Base-by-base conservation (phyloP, 2,329 filamentous ascomycete genomes). In the Apiospora hydei region DNA sequence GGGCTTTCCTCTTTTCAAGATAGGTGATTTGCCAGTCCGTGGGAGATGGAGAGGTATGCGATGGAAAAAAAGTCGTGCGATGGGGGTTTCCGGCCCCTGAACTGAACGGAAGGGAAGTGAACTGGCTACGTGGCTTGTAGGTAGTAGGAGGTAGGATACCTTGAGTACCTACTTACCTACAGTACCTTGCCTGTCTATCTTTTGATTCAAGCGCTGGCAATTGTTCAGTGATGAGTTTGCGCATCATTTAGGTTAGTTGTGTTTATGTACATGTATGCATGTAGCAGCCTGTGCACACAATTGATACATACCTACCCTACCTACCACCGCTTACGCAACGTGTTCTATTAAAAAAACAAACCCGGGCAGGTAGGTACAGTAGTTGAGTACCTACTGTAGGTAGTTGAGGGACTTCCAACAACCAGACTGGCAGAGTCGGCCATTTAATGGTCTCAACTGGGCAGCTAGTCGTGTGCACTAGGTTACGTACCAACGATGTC, bases 401-500 rank as follows among this genome's bases (percentile, higher is more conserved):
- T 57, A 34, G 51, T 30, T 18, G 26, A 53, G 4, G 14, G 51
- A 16, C 14, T 30, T 57, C 14, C 26, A 16, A 18, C 51, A 26
- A 34, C 3, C 6, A 3, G 3, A 18, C 16, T 26, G 53, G 16
- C 14, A 18, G 14, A 10, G 16, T 61, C 7, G 30, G 18, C 30
- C 18, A 10, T n/a, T n/a, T n/a, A n/a, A n/a, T 34, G 16, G 26
- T 61, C 53, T 61, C 53, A 61, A 61, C 53, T 10, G 30, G 53
- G 53, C 53, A 61, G 30, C 53, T 61, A 61, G 53, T 61, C 53
- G 53, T 34, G 53, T 61, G 53, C 53, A 61, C 53, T 61, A 61
- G 30, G 53, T 61, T 61, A 61, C 53, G 53, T 61, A 21, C 14
- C 30, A 34, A 61, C 16, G 53, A 61, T 61, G 53, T 61, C 41